Conservation (phyloP, 208 protist genomes). For the Leishmania braziliensis region DNA sequence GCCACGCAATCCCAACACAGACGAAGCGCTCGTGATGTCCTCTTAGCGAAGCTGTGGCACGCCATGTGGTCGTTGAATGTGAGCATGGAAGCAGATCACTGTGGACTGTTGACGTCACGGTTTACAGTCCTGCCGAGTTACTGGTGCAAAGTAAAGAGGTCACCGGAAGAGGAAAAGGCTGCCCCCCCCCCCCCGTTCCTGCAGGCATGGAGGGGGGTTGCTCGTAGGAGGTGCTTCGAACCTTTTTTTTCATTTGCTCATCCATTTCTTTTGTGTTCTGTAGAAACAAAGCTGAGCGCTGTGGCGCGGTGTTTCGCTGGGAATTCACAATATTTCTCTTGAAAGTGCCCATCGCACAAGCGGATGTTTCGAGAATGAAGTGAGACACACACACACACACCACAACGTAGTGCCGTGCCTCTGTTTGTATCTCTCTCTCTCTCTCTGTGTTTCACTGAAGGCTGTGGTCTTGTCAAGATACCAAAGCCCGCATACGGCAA, state of each 20-base stretch:
- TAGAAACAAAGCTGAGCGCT: not conserved
- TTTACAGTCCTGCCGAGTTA: not conserved
- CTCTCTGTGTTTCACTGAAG: not conserved
- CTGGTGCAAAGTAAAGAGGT: not conserved
- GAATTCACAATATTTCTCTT: not conserved
- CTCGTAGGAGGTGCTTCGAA: not conserved
- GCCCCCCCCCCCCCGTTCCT: too few relatives aligned
- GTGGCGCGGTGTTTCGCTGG: not conserved
- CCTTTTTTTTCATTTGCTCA: constrained; percentile 15
- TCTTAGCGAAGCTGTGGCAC: not conserved
- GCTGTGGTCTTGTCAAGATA: not conserved
- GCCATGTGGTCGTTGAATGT: too few relatives aligned
- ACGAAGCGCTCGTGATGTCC: not conserved
- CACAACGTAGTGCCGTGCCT: too few relatives aligned
- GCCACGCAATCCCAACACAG: not conserved
- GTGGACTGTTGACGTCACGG: too few relatives aligned
- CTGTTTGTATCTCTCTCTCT: too few relatives aligned
- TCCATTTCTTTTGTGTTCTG: not conserved
- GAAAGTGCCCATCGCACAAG: not conserved
- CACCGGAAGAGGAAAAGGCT: not conserved
- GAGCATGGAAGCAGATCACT: too few relatives aligned
- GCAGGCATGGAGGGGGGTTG: not conserved
- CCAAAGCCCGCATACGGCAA: not conserved
- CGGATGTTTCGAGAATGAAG: not conserved
- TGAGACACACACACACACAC: not conserved